Percentiles rank a stretch among this genome's conserved stretches.
phyloP scores from a whole-genome alignment of 495 filamentous ascomycete genomes.

The Pyrenopolyporus hunteri region DNA sequence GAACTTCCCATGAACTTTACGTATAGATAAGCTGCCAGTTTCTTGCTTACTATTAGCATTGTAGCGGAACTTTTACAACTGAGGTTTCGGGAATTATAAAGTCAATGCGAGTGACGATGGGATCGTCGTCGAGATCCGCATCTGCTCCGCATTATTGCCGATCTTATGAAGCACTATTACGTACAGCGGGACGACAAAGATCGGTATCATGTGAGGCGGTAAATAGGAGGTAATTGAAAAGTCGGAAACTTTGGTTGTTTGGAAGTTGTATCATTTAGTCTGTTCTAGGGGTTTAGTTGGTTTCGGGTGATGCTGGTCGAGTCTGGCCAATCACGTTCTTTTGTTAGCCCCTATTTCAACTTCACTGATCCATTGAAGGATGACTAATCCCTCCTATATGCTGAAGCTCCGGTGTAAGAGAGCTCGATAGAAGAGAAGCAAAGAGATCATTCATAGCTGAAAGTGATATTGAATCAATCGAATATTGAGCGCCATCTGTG shows the following conservation, averaged over 20 bases:
- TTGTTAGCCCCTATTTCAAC: conserved; percentile 11
- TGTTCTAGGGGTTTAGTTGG: conserved; percentile 14
- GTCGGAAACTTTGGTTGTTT: conserved; percentile 26
- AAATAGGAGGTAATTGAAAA: conserved; percentile 5
- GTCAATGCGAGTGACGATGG: conserved; percentile 27
- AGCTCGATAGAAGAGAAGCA: no score
- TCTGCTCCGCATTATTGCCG: not conserved
- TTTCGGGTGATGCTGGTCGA: not conserved
- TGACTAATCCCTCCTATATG: not conserved
- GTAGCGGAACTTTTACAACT: conserved; percentile 14
- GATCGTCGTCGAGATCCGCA: conserved; percentile 25
- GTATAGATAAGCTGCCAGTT: no score
- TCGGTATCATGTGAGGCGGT: not conserved
- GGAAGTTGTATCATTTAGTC: conserved; percentile 24
- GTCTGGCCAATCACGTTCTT: conserved; percentile 17
- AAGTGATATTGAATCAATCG: no score
- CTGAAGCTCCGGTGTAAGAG: no score
- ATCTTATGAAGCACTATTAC: conserved; percentile 22
- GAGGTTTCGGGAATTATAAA: conserved; percentile 21
- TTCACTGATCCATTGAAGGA: not conserved
- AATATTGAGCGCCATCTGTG: no score
- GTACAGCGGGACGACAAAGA: no score
- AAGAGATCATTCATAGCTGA: no score
- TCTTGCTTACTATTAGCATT: not conserved
- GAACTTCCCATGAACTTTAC: no score